Evolutionary conservation across 23 red algal species (phyloP).

Genomic region (Gracilaria gracilis): DNA sequence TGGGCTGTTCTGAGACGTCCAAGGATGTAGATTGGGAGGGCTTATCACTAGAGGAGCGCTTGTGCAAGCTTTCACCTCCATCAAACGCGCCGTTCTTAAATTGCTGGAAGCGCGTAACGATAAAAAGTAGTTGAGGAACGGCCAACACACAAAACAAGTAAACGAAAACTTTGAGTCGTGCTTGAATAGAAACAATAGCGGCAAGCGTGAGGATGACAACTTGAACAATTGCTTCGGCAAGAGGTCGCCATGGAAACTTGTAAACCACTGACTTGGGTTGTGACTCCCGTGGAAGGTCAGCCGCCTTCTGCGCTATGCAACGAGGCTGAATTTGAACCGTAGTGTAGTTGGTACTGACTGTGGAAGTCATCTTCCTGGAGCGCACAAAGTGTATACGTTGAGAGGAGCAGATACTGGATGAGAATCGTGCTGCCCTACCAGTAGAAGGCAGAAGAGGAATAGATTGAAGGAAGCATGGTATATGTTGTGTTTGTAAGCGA

Average conservation of each 20-base stretch:
- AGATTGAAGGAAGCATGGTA: background rate
- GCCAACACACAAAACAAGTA: constrained; percentile 36
- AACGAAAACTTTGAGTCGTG: constrained; percentile 25
- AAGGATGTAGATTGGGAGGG: background rate
- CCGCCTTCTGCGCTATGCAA: constrained; percentile 18
- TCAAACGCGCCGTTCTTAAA: too few species aligned
- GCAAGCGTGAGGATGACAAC: constrained; percentile 33
- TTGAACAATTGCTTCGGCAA: constrained; percentile 48
- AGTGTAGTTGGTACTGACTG: constrained; percentile 1
- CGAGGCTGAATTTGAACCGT: background rate
- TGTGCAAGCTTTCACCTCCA: background rate
- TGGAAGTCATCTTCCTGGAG: background rate
- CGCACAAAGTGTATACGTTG: constrained; percentile 2
- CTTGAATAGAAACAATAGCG: constrained; percentile 24
- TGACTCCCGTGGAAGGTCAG: constrained; percentile 14
- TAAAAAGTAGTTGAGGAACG: constrained; percentile 43
- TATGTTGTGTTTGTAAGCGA: constrained; percentile 1
- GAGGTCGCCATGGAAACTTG: constrained; percentile 2
- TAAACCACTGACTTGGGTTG: background rate
- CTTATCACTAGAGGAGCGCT: background rate
- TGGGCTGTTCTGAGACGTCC: background rate
- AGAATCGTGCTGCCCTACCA: constrained; percentile 11
- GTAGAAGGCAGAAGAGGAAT: constrained; percentile 1
- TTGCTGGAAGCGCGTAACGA: constrained; percentile 24
- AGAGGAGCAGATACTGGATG: background rate